Base-by-base conservation (phyloP, 2,329 filamentous ascomycete species). In the Dendrostoma leiphaemia region DNA sequence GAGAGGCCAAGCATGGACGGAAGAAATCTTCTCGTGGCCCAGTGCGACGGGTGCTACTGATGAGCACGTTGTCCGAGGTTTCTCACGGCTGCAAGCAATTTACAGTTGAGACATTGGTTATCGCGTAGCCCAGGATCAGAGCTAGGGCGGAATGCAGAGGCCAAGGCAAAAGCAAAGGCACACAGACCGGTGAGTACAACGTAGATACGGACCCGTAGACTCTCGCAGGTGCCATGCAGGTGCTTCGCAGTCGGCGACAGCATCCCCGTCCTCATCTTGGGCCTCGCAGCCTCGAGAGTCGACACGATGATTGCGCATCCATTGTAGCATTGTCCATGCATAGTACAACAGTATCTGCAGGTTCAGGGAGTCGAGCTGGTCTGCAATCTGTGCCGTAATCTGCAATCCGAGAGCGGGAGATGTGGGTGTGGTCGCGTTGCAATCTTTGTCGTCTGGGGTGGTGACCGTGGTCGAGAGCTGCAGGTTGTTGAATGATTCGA, bases 1-100 rank as follows among this genome's bases (percentile, higher is more conserved):
- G 32, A 51, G 50, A 32, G 44, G n/a, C 19, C 24, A 28, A 34
- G 46, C 54, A 34, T 57, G 54, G 29, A 19, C 51, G 54, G 54
- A 54, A 41, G 38, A 41, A 47, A 44, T 44, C 28, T 41, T 46
- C 48, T 47, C 48, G 49, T 47, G 53, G 32, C 41, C 49, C 23
- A 21, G 56, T 52, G 47, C 17, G 48, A 55, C 45, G 26, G 7
- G 48, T 55, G 52, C 35, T 38, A 52, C 56, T 41, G 52, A 50
- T 23, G 37, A 32, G 40, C 52, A 24, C 23, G 43, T 23, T 50
- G 52, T 45, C 40, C n/a, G 19, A 49, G 48, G 13, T 17, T 34
- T 29, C 21, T 35, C 23, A 12, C 24, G 12, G 31, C 54, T 57
- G 54, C 54, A 57, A 51, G 54, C 54, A 54, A 57, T 57, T 41